These are phyloP conservation scores for Raffaelea albimanens DNA, from an alignment of 2,329 filamentous ascomycete species.

Conservation along the genomic window DNA sequence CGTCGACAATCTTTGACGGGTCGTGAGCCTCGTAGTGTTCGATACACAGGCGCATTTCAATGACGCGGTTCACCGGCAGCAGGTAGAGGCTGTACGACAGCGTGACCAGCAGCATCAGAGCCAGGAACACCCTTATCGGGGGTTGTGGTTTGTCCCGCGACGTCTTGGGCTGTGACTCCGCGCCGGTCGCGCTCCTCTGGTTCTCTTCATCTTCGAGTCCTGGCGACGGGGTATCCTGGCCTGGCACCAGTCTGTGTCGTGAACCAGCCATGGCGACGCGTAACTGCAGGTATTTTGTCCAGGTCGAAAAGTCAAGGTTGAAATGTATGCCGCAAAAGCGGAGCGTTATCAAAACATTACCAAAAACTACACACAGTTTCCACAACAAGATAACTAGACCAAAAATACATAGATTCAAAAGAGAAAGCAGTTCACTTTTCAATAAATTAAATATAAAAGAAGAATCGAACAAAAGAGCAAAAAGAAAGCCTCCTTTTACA, in stretches of 20 bases:
- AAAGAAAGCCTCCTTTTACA: no score
- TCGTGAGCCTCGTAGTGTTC: constrained; percentile 36
- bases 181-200: not conserved
- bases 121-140: constrained; percentile 23
- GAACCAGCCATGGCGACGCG: not conserved
- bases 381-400: no score
- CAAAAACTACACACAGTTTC: no score
- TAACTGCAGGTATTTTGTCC: not conserved
- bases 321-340: no score
- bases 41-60: constrained; percentile 38
- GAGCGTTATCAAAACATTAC: no score
- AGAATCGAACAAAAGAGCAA: not conserved
- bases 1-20: constrained; percentile 24
- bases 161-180: not conserved
- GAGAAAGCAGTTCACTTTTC: no score
- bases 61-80: constrained; percentile 34
- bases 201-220: not conserved
- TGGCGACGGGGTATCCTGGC: not conserved
- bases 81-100: constrained; percentile 38
- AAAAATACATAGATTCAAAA: no score
- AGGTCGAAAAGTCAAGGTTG: no score
- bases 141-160: not conserved
- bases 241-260: not conserved
- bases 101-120: constrained; percentile 34
- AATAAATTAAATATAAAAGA: not conserved